Evolutionary conservation across 768 basidiomycete species (phyloP), one percentile per base, ranked within the genome.

Genomic region (Kondoa malvinella): DNA sequence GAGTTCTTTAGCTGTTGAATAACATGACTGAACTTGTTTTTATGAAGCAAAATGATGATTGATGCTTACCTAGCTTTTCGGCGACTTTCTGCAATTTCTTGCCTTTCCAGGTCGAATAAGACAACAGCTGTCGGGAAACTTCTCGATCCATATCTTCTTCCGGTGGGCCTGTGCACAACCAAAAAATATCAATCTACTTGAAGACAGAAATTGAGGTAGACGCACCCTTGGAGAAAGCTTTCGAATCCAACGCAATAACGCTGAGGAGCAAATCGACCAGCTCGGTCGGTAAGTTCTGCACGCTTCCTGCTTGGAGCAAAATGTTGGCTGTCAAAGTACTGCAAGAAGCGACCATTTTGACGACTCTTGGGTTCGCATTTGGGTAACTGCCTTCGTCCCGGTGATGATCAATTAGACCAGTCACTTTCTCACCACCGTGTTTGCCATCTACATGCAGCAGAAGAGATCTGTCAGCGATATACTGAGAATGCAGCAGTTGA

Each of bases 321-420:
- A 69, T 34, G 4, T 69, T 17, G 25, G 31, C 57, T 2, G 66
- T 59, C 3, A 69, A 59, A 17, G 68, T 69, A 25, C 65, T 21
- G 40, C 68, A 57, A 3, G 67, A 67, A 30, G 56, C 68, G 30
- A 31, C 40, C 30, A 31, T 40, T 27, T 59, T 15, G 32, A 69
- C 66, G 31, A 69, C 15, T 34, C 68, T 56, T 67, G 69, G 68
- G 12, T 57, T 17, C 4, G 68, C 68, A 2, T 67, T 63, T 57
- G 34, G 31, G 57, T 68, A 68, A 40, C 2, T 17, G 21, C 57
- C 65, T 1, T 56, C 2, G 56, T 69, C 68, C 2, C 2, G 12
- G 31, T 69, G 68, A 32, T 69, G 68, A 57, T 69, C 68, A 12
- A 69, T 26, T 3, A 69, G 4, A 27, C 67, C 68, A 3, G 66